Evolutionary conservation across 768 basidiomycete genomes (phyloP), one percentile per base, ranked within the genome.

Genomic region (Boletellus ananas): DNA sequence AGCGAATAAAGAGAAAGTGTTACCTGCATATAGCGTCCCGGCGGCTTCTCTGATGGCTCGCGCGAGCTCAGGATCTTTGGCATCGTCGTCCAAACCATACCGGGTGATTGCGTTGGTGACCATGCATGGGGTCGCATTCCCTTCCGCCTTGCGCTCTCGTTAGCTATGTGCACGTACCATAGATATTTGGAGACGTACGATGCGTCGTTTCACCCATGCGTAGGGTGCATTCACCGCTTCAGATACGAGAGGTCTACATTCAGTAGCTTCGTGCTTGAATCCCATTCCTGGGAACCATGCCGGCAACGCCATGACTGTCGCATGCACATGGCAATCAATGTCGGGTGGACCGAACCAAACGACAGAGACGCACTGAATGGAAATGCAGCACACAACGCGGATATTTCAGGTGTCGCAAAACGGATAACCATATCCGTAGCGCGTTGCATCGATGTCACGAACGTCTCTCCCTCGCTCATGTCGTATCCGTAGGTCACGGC

Each of bases 251-350:
- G 29, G 48, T 3, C 45, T 27, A 10, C 55, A 66, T 35, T 55
- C 45, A 3, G 36, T 18, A 5, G 58, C 54, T 18, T 50, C 16
- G 27, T 47, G 25, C 33, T 62, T 59, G 51, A 65, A 58, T 3
- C 53, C 43, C 43, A 64, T 56, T 11, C 63, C 61, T 1, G 61
- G 68, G n/a, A 68, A 45, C 68, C 66, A 68, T 6, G 43, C 42
- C 0, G 25, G 25, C 25, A 27, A 27, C 8, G 25, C 25, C 25
- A 27, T 27, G 8, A 27, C 25, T 27, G 25, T 27, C 25, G 8
- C 8, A 27, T 4, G n/a, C n/a, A n/a, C n/a, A n/a, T n/a, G n/a
- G n/a, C n/a, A 27, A 27, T 27, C 4, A 27, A 8, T 27, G 8
- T 27, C 8, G 25, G 25, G 25, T 8, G 25, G 4, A 8, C 25